Evolutionary conservation across 441 rosid genomes (phyloP).

Genomic region (Biscutella laevigata): DNA sequence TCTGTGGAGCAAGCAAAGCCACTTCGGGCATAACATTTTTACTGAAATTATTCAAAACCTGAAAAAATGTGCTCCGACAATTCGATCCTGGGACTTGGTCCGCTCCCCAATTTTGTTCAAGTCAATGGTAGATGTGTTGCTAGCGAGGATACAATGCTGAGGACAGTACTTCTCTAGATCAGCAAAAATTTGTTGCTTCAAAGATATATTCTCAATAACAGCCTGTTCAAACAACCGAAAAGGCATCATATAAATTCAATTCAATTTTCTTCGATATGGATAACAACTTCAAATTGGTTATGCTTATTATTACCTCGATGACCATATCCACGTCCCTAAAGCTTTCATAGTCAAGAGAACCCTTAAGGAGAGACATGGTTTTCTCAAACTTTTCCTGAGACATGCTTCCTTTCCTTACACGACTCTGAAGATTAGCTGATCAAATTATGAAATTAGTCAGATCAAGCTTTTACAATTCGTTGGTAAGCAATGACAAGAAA

Average conservation of each 20-base stretch:
- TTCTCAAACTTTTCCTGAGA: slow-evolving; percentile 74
- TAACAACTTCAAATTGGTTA: slow-evolving; percentile 6
- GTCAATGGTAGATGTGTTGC: slow-evolving; percentile 92
- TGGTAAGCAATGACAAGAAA: slow-evolving; percentile 6
- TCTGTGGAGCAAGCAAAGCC: not conserved
- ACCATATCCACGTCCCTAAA: slow-evolving; percentile 92
- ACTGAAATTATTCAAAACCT: slow-evolving; percentile 38
- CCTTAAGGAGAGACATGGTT: slow-evolving; percentile 69
- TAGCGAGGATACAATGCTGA: slow-evolving; percentile 78
- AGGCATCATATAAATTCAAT: slow-evolving; percentile 12
- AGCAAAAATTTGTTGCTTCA: slow-evolving; percentile 88
- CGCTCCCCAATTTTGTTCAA: slow-evolving; percentile 74
- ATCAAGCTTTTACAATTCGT: slow-evolving; percentile 10
- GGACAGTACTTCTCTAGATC: slow-evolving; percentile 88
- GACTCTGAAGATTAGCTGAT: slow-evolving; percentile 84
- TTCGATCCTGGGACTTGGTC: slow-evolving; percentile 71
- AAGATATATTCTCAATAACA: slow-evolving; percentile 71
- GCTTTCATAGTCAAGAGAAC: slow-evolving; percentile 74
- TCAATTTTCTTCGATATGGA: no score
- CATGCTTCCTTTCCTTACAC: slow-evolving; percentile 79
- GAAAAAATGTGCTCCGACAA: slow-evolving; percentile 96
- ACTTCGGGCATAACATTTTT: not conserved
- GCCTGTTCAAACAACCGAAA: slow-evolving; percentile 59
- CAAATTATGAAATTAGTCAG: slow-evolving; percentile 14
- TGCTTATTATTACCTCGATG: slow-evolving; percentile 60